Conservation (phyloP, 192 early-diverging fungal species). For the Hyaloraphidium curvatum region DNA sequence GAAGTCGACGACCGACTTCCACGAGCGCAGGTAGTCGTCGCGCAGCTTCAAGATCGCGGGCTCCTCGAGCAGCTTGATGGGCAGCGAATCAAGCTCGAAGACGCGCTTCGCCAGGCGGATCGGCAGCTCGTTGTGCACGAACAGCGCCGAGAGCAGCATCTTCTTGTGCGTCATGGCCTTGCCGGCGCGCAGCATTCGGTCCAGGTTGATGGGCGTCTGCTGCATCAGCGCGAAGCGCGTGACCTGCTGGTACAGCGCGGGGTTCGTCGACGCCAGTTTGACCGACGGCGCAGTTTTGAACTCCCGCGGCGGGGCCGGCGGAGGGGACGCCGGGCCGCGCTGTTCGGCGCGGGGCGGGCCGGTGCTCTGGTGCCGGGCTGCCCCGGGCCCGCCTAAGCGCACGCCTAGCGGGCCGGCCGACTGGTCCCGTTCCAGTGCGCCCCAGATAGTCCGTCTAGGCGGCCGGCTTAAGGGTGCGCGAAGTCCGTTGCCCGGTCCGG, state of each 20-base stretch:
- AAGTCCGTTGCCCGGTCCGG: too few species aligned
- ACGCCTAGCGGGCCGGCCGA: too few species aligned
- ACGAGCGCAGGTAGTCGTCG: neutral
- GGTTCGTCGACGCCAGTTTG: too few species aligned
- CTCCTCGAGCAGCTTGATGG: neutral
- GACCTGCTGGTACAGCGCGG: neutral
- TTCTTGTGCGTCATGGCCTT: neutral
- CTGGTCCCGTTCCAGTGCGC: too few species aligned
- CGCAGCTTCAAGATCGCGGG: neutral
- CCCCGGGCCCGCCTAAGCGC: too few species aligned
- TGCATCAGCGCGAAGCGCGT: neutral
- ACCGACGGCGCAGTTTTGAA: too few species aligned
- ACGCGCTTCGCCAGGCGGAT: neutral
- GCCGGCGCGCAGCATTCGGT: conserved; percentile 3
- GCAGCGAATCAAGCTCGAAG: neutral
- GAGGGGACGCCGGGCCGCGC: too few species aligned
- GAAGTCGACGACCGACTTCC: neutral
- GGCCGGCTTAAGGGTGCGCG: too few species aligned
- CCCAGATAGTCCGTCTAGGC: too few species aligned
- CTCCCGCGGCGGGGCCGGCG: too few species aligned
- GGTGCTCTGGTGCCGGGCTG: too few species aligned
- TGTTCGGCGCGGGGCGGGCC: too few species aligned
- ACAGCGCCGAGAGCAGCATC: neutral
- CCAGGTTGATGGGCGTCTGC: conserved; percentile 2
- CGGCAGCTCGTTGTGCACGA: neutral